Percentiles rank a stretch among this genome's conserved stretches.
Evolutionary conservation across 164 flowering plant species (phyloP).

Genomic region (Aristolochia contorta): DNA sequence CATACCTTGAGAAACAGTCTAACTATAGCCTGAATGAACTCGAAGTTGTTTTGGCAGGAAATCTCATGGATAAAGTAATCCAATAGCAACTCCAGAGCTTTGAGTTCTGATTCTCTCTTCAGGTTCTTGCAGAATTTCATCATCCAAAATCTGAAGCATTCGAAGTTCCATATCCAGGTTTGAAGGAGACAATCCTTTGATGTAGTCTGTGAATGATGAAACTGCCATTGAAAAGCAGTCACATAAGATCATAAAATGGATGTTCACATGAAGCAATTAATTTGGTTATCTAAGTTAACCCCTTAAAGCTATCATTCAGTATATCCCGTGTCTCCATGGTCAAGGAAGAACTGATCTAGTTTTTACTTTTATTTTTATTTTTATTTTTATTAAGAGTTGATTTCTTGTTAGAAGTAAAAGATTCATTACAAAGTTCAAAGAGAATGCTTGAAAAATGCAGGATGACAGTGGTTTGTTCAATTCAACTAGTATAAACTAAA

Average conservation of each 20-base stretch:
- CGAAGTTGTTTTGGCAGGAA: slow-evolving; percentile 72
- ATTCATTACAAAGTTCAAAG: too few species aligned
- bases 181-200: slow-evolving; percentile 80
- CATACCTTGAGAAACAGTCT: slow-evolving; percentile 77
- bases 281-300: too few species aligned
- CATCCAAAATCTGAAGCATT: slow-evolving; percentile 87
- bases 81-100: slow-evolving; percentile 55
- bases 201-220: slow-evolving; percentile 65
- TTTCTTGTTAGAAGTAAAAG: too few species aligned
- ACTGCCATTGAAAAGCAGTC: slow-evolving; percentile 34
- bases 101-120: slow-evolving; percentile 52
- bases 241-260: neutral
- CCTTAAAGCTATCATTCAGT: too few species aligned
- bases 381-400: too few species aligned
- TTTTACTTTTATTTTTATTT: too few species aligned
- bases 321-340: too few species aligned
- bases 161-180: slow-evolving; percentile 87
- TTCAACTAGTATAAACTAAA: too few species aligned
- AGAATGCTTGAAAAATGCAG: too few species aligned
- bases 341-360: too few species aligned
- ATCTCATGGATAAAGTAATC: slow-evolving; percentile 77
- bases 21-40: slow-evolving; percentile 81
- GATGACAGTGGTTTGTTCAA: too few species aligned
- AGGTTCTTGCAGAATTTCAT: slow-evolving; percentile 46
- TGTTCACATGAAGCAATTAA: neutral